These are phyloP conservation scores for Areca catechu DNA, from an alignment of 176 grass and related monocot species.

Conservation along the genomic window DNA sequence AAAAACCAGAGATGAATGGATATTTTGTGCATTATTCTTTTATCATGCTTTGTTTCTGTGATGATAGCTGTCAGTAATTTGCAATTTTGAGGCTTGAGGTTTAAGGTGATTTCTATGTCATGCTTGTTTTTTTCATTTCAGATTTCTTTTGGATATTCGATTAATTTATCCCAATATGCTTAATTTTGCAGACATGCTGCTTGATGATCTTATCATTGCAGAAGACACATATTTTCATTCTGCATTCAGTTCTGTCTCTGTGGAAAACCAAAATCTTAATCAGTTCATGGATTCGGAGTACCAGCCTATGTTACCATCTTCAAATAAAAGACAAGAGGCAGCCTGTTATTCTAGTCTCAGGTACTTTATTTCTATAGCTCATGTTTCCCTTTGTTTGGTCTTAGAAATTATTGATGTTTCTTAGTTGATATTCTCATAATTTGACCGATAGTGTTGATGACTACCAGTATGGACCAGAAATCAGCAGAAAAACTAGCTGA, in stretches of 20 bases:
- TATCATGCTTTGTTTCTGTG: no score
- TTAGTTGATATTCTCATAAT: conserved; percentile 4
- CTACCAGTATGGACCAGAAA: conserved; percentile 50
- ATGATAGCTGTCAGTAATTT: no score
- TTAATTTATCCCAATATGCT: neutral
- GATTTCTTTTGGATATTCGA: neutral
- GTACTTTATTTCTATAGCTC: conserved; percentile 4
- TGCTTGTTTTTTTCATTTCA: neutral
- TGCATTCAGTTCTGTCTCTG: conserved; percentile 39
- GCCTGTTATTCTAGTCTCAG: conserved; percentile 15
- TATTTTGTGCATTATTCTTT: no score
- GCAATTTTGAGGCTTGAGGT: no score
- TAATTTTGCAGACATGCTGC: conserved; percentile 68
- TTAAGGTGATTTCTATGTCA: neutral
- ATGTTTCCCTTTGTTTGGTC: neutral
- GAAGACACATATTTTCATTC: conserved; percentile 80
- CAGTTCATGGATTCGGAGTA: conserved; percentile 34
- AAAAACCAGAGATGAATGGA: no score
- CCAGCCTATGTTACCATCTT: conserved; percentile 30
- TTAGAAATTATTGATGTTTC: conserved; percentile 7
- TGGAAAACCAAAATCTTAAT: conserved; percentile 45
- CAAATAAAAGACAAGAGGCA: conserved; percentile 43
- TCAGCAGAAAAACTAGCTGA: conserved; percentile 84
- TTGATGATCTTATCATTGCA: conserved; percentile 80
- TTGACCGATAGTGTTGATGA: conserved; percentile 1